phyloP scores from a whole-genome alignment of 345 rosid species.

The Gossypium sturtianum region DNA sequence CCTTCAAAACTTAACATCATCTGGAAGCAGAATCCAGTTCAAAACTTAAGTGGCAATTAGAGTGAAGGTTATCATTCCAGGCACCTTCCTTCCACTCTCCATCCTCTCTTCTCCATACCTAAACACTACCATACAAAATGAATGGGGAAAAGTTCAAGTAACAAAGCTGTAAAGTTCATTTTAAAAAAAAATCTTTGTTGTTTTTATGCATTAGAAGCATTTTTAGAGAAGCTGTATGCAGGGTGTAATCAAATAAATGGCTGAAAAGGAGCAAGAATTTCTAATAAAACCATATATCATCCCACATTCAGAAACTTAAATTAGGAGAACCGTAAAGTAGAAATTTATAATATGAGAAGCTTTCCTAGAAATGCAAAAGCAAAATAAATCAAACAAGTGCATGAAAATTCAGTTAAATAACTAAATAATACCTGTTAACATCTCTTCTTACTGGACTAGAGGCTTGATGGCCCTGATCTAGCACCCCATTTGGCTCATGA shows the following conservation, averaged over 20 bases:
- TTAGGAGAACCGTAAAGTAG: background rate
- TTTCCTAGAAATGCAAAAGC: background rate
- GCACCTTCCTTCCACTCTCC: background rate
- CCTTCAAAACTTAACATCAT: background rate
- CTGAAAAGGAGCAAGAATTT: background rate
- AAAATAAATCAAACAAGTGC: background rate
- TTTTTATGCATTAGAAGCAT: background rate
- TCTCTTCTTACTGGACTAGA: constrained; percentile 46
- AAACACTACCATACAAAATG: background rate
- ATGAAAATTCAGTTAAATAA: background rate
- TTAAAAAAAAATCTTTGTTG: background rate
- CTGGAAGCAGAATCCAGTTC: background rate
- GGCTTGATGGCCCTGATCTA: constrained; percentile 27
- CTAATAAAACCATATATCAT: background rate
- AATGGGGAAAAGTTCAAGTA: background rate
- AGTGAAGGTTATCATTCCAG: background rate
- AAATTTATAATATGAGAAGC: background rate
- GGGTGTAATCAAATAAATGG: background rate
- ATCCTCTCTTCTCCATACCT: background rate
- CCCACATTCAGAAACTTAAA: background rate
- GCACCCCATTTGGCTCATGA: constrained; percentile 28
- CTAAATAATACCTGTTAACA: constrained; percentile 32
- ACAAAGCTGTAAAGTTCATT: background rate
- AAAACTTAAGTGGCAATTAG: background rate
- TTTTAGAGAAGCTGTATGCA: background rate